Percentiles rank a stretch among this genome's conserved stretches.
Evolutionary conservation across 257 asterid species (phyloP).

Genomic region (Verbena officinalis): DNA sequence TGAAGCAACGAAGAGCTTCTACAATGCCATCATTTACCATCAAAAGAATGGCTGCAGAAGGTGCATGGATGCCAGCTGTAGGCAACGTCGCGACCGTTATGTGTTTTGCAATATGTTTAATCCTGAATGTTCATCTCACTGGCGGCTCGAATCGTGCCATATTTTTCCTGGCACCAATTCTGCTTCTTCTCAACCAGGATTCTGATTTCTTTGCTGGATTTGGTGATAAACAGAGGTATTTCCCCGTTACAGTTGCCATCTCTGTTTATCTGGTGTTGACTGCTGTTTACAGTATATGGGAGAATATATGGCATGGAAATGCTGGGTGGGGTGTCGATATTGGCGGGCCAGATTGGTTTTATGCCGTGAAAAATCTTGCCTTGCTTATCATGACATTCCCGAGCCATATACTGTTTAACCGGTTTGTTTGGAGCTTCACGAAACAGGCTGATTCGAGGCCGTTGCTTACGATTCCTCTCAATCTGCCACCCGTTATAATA

Average conservation of each 20-base stretch:
- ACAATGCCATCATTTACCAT: conserved; percentile 73
- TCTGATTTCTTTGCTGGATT: conserved; percentile 93
- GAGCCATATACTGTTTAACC: conserved; percentile 86
- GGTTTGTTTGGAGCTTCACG: conserved; percentile 91
- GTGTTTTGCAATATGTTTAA: conserved; percentile 91
- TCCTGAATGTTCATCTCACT: conserved; percentile 75
- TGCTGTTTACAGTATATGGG: conserved; percentile 81
- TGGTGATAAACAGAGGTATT: conserved; percentile 97
- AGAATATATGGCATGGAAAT: conserved; percentile 82
- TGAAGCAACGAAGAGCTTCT: conserved; percentile 92
- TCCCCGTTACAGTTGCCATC: conserved; percentile 80
- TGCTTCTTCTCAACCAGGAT: conserved; percentile 90
- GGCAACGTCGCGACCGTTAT: conserved; percentile 93
- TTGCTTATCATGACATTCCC: conserved; percentile 85
- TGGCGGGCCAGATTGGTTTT: conserved; percentile 92
- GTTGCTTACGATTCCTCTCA: conserved; percentile 76
- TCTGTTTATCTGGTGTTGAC: conserved; percentile 72
- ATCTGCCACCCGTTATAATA: conserved; percentile 74
- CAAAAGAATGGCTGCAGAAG: conserved; percentile 83
- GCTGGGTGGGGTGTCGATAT: conserved; percentile 86
- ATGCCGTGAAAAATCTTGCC: conserved; percentile 87
- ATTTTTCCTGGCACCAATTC: conserved; percentile 91
- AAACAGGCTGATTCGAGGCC: conserved; percentile 67
- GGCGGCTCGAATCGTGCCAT: conserved; percentile 97
- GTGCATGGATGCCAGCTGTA: conserved; percentile 99